Conservation (phyloP, 2,329 filamentous ascomycete species). For the Coleophoma eucalyptorum region DNA sequence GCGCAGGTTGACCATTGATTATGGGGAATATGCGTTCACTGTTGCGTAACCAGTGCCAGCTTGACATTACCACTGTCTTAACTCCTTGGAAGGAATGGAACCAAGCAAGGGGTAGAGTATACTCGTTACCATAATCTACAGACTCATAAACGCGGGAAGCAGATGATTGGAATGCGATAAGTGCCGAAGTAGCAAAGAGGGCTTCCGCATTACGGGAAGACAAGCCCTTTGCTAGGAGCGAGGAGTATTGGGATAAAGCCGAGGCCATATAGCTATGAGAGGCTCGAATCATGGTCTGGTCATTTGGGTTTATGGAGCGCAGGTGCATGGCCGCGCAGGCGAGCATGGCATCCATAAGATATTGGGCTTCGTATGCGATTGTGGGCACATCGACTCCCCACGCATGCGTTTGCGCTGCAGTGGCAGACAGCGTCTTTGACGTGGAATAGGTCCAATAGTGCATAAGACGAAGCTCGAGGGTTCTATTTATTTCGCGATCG, state of each 20-base stretch:
- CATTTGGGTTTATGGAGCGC: constrained; percentile 51
- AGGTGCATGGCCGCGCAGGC: constrained; percentile 62
- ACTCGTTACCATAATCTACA: constrained; percentile 46
- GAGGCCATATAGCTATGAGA: constrained; percentile 64
- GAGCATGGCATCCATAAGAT: constrained; percentile 60
- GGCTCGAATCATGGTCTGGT: constrained; percentile 55
- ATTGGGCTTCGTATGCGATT: constrained; percentile 57
- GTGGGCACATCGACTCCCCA: constrained; percentile 59
- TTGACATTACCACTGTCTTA: constrained; percentile 60
- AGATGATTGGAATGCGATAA: constrained; percentile 65
- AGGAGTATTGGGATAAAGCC: constrained; percentile 56
- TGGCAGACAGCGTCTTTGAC: constrained; percentile 51
- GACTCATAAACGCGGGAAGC: constrained; percentile 59
- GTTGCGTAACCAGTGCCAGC: constrained; percentile 59
- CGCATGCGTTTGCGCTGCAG: constrained; percentile 47
- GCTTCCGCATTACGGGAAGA: constrained; percentile 57
- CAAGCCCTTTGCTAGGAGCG: constrained; percentile 51
- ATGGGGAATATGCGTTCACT: constrained; percentile 55
- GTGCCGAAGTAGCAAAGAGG: constrained; percentile 56
- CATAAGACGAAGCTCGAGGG: constrained; percentile 57
- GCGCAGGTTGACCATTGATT: constrained; percentile 59
- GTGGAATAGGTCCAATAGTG: constrained; percentile 62
- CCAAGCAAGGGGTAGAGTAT: constrained; percentile 58
- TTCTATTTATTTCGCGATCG: constrained; percentile 6
- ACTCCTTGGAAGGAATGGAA: constrained; percentile 66